Evolutionary conservation across 352 stramenopile genomes (phyloP).

Genomic region (Globisporangium radiosum): DNA sequence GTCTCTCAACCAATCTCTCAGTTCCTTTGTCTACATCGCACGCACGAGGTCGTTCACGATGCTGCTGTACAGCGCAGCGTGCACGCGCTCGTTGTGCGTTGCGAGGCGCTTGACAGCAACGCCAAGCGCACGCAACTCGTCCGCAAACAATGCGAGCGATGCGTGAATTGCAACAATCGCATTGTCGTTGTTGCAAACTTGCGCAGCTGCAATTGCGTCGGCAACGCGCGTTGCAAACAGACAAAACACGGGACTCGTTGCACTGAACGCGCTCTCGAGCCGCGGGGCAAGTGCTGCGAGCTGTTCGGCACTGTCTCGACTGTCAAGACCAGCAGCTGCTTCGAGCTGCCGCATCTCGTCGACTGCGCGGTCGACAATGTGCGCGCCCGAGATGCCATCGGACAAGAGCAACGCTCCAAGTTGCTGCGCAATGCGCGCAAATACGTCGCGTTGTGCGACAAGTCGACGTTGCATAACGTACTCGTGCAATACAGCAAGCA

Average conservation of each 20-base stretch:
- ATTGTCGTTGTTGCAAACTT: conserved; percentile 14
- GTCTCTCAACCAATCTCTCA: no score
- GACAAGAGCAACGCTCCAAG: conserved; percentile 41
- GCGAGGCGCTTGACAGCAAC: conserved; percentile 29
- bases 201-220: conserved; percentile 20
- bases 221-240: conserved; percentile 44
- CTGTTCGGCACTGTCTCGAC: conserved; percentile 12
- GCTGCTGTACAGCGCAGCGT: conserved; percentile 58
- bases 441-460: conserved; percentile 20
- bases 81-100: conserved; percentile 66
- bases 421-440: conserved; percentile 21
- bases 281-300: conserved; percentile 33
- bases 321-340: conserved; percentile 6
- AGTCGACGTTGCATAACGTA: conserved; percentile 30
- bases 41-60: conserved; percentile 41
- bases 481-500: conserved; percentile 58
- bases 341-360: conserved; percentile 27
- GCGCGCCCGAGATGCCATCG: conserved; percentile 30
- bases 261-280: conserved; percentile 33
- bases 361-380: conserved; percentile 47
- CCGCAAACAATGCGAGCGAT: conserved; percentile 43
- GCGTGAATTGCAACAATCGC: conserved; percentile 35
- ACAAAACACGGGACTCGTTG: conserved; percentile 47
- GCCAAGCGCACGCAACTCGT: conserved; percentile 31
- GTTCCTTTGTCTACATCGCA: conserved; percentile 17